A percentile compares a stretch with the other conserved stretches of the same genome.
Evolutionary conservation across 352 stramenopile species (phyloP).

Genomic region (Phytophthora constricta): DNA sequence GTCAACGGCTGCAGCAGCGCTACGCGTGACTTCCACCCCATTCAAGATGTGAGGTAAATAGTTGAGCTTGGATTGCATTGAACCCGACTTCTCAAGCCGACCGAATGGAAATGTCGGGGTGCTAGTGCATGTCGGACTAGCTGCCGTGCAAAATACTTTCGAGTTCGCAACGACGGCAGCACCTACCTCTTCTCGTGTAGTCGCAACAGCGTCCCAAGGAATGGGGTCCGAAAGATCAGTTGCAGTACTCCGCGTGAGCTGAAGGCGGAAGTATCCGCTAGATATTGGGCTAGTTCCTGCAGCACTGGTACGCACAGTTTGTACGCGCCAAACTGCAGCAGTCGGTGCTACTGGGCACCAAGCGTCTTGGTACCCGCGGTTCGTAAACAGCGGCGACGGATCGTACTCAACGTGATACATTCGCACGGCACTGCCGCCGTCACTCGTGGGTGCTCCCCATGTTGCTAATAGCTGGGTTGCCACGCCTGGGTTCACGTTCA

Average conservation of each 20-base stretch:
- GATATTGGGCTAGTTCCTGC: constrained; percentile 40
- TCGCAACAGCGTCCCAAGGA: constrained; percentile 92
- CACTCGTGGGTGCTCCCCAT: constrained; percentile 56
- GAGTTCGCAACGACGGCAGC: constrained; percentile 44
- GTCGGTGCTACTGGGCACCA: constrained; percentile 68
- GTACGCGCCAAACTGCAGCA: constrained; percentile 64
- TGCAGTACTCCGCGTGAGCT: constrained; percentile 55
- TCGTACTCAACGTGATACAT: constrained; percentile 88
- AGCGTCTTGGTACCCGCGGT: constrained; percentile 63
- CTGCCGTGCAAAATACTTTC: constrained; percentile 64
- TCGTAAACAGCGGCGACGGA: constrained; percentile 69
- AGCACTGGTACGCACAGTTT: constrained; percentile 35
- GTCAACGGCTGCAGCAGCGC: constrained; percentile 39
- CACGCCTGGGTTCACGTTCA: constrained; percentile 81
- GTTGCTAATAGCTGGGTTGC: constrained; percentile 68
- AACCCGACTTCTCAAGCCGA: constrained; percentile 62
- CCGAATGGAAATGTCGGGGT: constrained; percentile 34
- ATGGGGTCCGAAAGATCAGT: constrained; percentile 81
- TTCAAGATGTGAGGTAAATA: constrained; percentile 47
- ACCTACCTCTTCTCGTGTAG: constrained; percentile 80
- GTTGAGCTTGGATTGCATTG: constrained; percentile 76
- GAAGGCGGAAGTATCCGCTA: constrained; percentile 63
- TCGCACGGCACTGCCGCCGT: constrained; percentile 63
- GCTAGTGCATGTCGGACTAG: constrained; percentile 39
- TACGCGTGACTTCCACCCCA: constrained; percentile 82